Base-by-base conservation (phyloP, 768 basidiomycete genomes). In the Ramaria sp. region DNA sequence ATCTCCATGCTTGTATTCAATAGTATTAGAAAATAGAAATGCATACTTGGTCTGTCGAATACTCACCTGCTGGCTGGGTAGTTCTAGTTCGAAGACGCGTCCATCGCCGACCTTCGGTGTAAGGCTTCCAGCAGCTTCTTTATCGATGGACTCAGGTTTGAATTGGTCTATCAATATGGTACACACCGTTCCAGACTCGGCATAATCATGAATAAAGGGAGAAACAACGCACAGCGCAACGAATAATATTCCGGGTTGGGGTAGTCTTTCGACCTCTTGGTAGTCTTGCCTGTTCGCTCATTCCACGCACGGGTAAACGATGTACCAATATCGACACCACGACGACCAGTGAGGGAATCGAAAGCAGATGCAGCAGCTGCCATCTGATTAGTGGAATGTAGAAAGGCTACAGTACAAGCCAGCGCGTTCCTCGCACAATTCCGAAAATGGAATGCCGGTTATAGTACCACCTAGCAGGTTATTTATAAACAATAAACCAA, bases 131-230 rank as follows among this genome's bases (percentile, higher is more conserved):
- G 84, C 77, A 61, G 78, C 84, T 1, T 77, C 73, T 22, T 74
- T 61, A 64, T 91, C 86, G 45, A 90, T 75, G 5, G 84, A 82
- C 53, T 78, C 75, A 2, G 90, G 86, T 66, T 81, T 86, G 70
- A 88, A 88, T 62, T 84, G 82, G 63, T 88, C 89, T 91, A 41
- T 22, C 17, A 34, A 34, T 49, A 31, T 17, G 22, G 31, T 31
- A 49, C 11, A 30, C 34, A 43, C 47, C 12, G 31, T 13, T 38
- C 33, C 34, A 52, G 3, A 19, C 48, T 9, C 7, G 48, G 3
- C 24, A 27, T 22, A 54, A 13, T 38, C 52, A 20, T 15, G 31
- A n/a, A 38, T 42, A 27, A n/a, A 27, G 37, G 19, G 47, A 27
- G 17, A 20, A 37, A 37, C 33, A 19, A 57, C 55, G 46, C 24